These are phyloP conservation scores for Haplosporangium sp. DNA, from an alignment of 371 early-diverging fungal genomes.

Conservation along the genomic window DNA sequence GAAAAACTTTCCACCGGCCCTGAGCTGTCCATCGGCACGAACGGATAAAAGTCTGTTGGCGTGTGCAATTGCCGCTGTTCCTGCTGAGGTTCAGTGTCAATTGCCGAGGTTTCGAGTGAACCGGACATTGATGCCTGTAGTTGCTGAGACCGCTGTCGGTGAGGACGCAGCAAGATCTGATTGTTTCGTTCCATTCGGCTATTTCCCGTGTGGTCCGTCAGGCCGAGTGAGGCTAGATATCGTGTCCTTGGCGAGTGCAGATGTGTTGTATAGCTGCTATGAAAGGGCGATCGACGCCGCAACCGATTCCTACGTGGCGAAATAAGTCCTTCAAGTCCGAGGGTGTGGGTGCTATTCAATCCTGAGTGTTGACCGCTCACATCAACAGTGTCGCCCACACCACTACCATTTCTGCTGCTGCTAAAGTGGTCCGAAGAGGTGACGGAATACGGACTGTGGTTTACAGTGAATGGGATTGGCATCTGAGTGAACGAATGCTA, in stretches of 20 bases:
- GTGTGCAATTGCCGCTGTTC: neutral
- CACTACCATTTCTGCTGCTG: neutral
- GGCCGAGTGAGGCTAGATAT: constrained; percentile 17
- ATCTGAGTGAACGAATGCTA: too few species aligned
- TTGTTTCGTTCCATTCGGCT: constrained; percentile 7
- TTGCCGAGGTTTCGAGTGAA: neutral
- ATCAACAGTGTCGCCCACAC: neutral
- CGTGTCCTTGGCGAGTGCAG: constrained; percentile 42
- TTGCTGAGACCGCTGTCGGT: neutral
- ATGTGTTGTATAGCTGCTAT: constrained; percentile 2
- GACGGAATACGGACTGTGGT: neutral
- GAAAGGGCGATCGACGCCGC: constrained; percentile 36
- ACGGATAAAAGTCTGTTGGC: neutral
- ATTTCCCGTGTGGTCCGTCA: too few species aligned
- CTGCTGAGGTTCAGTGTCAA: neutral
- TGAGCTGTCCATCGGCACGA: constrained; percentile 20
- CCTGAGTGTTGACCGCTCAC: constrained; percentile 2
- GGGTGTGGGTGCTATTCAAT: constrained; percentile 1
- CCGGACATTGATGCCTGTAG: too few species aligned
- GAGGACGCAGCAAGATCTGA: constrained; percentile 2
- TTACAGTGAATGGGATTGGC: constrained; percentile 26
- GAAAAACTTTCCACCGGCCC: constrained; percentile 11
- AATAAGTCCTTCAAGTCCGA: constrained; percentile 7
- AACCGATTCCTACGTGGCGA: constrained; percentile 28
- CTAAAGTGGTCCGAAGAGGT: too few species aligned